A percentile compares a stretch with the other conserved stretches of the same genome.
These are phyloP conservation scores for Candida frijolesensis DNA, from an alignment of 1,139 yeast species.

Conservation along the genomic window DNA sequence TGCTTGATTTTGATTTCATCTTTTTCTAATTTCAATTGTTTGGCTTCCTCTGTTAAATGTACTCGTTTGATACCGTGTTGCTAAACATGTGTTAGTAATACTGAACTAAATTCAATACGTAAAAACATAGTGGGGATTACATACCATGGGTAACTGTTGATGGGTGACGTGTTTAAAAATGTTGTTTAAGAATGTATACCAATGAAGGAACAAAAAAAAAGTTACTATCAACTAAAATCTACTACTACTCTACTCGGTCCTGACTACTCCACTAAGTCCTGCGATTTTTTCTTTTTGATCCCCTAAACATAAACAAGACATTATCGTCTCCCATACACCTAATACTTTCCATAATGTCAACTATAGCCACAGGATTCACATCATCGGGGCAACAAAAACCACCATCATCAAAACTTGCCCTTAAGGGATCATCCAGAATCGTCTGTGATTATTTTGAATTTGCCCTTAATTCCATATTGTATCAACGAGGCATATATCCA, in stretches of 20 bases:
- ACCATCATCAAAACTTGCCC: conserved; percentile 46
- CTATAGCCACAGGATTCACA: not conserved
- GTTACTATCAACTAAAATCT: too few relatives aligned
- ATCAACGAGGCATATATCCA: conserved; percentile 90
- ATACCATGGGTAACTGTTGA: conserved; percentile 14
- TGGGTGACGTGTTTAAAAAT: not conserved
- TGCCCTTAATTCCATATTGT: conserved; percentile 76
- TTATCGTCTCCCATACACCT: not conserved
- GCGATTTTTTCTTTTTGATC: not conserved
- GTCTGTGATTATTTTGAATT: conserved; percentile 86
- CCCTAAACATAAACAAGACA: not conserved
- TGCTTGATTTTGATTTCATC: conserved; percentile 56
- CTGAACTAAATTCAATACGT: not conserved
- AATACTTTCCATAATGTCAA: not conserved
- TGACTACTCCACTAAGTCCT: not conserved
- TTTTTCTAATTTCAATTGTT: conserved; percentile 51
- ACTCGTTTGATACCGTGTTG: conserved; percentile 77
- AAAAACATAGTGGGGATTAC: conserved; percentile 5
- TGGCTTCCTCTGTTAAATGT: conserved; percentile 58
- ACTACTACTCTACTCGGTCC: not conserved
- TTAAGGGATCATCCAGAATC: conserved; percentile 76
- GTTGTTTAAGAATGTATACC: not conserved
- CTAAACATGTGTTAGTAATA: conserved; percentile 17
- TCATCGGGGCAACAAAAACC: not conserved
- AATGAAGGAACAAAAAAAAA: not conserved